A percentile compares a stretch with the other conserved stretches of the same genome.
Conservation (phyloP, 2,329 filamentous ascomycete species). For the Pyricularia grisea region DNA sequence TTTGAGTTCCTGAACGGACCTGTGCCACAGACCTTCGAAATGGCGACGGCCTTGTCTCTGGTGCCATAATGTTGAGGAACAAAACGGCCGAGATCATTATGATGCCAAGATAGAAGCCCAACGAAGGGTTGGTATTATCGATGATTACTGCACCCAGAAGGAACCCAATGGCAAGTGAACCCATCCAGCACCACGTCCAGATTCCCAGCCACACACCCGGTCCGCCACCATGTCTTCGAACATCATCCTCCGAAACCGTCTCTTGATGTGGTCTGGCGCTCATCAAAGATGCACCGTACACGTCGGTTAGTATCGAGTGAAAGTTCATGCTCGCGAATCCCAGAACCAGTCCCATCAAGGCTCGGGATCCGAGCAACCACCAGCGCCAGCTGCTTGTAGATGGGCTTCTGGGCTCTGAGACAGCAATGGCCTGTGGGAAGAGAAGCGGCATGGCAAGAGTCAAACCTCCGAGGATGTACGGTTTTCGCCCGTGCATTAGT, state of each 20-base stretch:
- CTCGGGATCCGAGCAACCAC: constrained; percentile 53
- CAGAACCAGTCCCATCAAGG: constrained; percentile 57
- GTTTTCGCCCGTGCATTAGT: constrained; percentile 66
- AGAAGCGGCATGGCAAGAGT: constrained; percentile 62
- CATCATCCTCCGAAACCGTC: constrained; percentile 55
- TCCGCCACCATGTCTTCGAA: constrained; percentile 65
- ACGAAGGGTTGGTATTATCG: constrained; percentile 51
- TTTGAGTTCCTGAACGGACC: constrained; percentile 41
- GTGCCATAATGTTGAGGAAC: constrained; percentile 60
- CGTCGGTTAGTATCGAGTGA: constrained; percentile 59
- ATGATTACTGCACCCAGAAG: constrained; percentile 63
- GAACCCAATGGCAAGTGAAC: constrained; percentile 63
- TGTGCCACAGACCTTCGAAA: constrained; percentile 61
- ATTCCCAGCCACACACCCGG: constrained; percentile 73
- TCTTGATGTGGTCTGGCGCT: constrained; percentile 65
- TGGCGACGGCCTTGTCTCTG: constrained; percentile 61
- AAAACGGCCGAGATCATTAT: constrained; percentile 56
- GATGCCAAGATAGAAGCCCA: constrained; percentile 69
- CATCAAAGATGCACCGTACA: constrained; percentile 70
- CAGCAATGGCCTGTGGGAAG: constrained; percentile 64
- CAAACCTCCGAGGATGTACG: constrained; percentile 63
- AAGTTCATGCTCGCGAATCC: constrained; percentile 75
- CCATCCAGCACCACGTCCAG: constrained; percentile 71
- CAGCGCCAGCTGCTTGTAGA: constrained; percentile 45
- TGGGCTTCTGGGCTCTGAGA: constrained; percentile 47